Evolutionary conservation across 2,329 filamentous ascomycete species (phyloP), one percentile per base, ranked within the genome.

Genomic region (Xylariaceae sp.): DNA sequence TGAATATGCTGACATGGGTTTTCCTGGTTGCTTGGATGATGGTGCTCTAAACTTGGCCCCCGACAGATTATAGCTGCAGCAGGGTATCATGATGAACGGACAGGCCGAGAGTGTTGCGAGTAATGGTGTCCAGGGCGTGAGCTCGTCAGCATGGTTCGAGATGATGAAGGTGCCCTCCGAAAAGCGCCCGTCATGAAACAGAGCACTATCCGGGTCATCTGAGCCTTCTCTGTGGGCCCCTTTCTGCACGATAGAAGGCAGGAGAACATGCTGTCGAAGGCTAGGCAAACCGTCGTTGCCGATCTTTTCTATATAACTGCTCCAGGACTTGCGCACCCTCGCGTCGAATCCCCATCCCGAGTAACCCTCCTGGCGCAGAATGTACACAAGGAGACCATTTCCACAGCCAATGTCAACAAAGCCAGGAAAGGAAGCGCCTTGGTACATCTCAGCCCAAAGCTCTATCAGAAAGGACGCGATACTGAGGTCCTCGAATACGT

Each of bases 391-490:
- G 3, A 98, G 67, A 1, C 92, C 92, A 52, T 96, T 98, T 2
- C 92, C 92, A 53, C 92, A 96, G 5, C 90, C 92, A 29, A 98
- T 87, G 52, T 98, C 92, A 14, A 95, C 84, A 50, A 96, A 98
- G 1, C 90, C 89, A 0, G 87, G 85, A 48, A 94, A 95, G 0
- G 45, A 40, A 1, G 30, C 37, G 26, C 53, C 54, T 23, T 48
- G 52, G 55, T 96, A 96, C 79, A 94, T 90, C 37, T 82, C 77
- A 10, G 65, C 62, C 92, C 92, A 98, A 2, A 96, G 64, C 63
- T 95, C 89, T 17, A 96, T 85, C 32, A 96, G 65, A 50, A 95
- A 98, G 0, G 90, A 84, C 0, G 90, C 84, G 42, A 98, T 95
- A 4, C 78, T 75, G 14, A 98, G 63, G 53, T 96, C 90, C 55